Conservation (phyloP, 176 grass and related monocot species). For the Otatea glauca region DNA sequence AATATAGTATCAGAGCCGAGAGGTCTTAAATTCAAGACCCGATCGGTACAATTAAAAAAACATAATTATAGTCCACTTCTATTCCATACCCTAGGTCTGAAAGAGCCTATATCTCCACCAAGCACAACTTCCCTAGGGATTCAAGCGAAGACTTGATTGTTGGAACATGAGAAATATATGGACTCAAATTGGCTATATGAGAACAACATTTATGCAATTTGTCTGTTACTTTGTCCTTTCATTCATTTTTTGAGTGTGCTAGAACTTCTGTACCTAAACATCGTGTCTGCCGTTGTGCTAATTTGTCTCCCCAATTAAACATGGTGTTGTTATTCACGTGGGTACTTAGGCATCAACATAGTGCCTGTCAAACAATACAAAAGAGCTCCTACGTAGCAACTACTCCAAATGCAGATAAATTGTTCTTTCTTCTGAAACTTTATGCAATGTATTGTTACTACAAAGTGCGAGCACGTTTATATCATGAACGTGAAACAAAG, state of each 20-base stretch:
- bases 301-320: background rate
- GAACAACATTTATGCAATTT: background rate
- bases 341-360: background rate
- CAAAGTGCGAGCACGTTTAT: background rate
- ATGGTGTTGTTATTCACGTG: constrained; percentile 18
- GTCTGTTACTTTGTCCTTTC: background rate
- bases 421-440: background rate
- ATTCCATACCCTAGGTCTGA: too few relatives aligned
- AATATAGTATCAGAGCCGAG: too few relatives aligned
- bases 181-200: too few relatives aligned
- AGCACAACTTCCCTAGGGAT: background rate
- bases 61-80: too few relatives aligned
- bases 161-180: background rate
- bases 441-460: background rate
- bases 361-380: background rate
- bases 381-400: background rate
- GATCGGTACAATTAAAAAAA: too few relatives aligned
- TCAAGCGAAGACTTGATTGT: background rate
- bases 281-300: background rate
- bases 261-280: background rate
- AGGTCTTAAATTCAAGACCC: too few relatives aligned
- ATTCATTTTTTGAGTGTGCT: background rate
- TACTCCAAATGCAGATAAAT: background rate
- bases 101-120: too few relatives aligned
- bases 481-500: background rate